phyloP scores from a whole-genome alignment of 2,329 filamentous ascomycete species.

The Huntiella bhutanensis region DNA sequence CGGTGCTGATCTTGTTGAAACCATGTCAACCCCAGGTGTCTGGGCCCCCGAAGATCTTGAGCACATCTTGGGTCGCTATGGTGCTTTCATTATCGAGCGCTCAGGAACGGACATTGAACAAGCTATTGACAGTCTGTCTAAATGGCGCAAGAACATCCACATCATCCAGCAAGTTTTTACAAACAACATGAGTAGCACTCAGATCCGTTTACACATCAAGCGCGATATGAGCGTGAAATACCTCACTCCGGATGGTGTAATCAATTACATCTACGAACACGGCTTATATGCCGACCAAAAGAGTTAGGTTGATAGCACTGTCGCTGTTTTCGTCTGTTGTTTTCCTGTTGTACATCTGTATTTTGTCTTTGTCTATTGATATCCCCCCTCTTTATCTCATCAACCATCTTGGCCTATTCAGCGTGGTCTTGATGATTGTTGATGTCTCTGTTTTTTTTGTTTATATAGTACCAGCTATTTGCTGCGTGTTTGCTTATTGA shows the following conservation, averaged over 20 bases:
- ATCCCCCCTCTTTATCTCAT: no score
- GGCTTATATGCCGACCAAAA: constrained; percentile 32
- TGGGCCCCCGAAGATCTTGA: constrained; percentile 76
- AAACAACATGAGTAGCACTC: constrained; percentile 65
- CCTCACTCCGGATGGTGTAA: constrained; percentile 47
- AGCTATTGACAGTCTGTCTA: constrained; percentile 60
- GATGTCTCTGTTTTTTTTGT: no score
- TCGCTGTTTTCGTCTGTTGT: no score
- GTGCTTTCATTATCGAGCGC: constrained; percentile 73
- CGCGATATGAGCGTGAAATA: constrained; percentile 71
- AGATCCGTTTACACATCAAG: constrained; percentile 65
- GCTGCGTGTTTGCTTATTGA: no score
- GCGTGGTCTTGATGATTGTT: no score
- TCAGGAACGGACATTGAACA: constrained; percentile 78
- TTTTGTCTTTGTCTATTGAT: no score
- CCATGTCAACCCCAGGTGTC: constrained; percentile 52
- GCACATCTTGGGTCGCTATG: constrained; percentile 69
- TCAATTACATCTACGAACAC: constrained; percentile 53
- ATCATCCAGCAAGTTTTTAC: constrained; percentile 71
- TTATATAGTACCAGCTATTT: no score
- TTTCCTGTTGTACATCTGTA: no score
- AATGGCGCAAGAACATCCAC: constrained; percentile 70
- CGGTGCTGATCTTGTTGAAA: constrained; percentile 57
- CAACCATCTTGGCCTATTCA: no score
- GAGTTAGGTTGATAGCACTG: not conserved